Base-by-base conservation (phyloP, 2,329 filamentous ascomycete genomes). In the Fusarium nodosum region DNA sequence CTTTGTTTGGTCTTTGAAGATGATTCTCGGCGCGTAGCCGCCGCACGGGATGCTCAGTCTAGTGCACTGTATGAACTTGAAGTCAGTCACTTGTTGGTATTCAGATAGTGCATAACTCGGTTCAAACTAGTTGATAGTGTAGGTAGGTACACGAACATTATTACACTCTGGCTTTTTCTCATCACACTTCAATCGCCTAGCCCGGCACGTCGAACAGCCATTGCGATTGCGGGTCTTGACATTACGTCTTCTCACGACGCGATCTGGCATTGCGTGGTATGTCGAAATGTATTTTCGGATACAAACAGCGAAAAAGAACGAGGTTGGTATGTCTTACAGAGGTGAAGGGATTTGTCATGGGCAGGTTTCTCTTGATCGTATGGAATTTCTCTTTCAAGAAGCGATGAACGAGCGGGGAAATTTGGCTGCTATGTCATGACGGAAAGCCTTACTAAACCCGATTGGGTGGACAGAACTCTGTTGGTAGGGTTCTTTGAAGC, bases 1-100 rank as follows among this genome's bases (percentile, higher is more conserved):
- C 20, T 68, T 61, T 9, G 59, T 69, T 12, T 69, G 67, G 31
- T 69, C 66, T 12, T 63, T 70, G 39, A 69, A 69, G 5, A 67
- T 46, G 8, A 70, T 54, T 2, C 60, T 64, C 12, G 51, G 48
- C 12, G 59, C 48, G 16, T 69, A 69, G 1, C 67, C 67, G n/a
- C 66, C 63, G 12, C 67, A 69, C 2, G 59, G 62, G 5, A 69
- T 44, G 5, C 38, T 46, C 9, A 69, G 26, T 5, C 62, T 51
- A 10, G 26, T 47, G 8, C 64, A 66, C 64, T 66, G 20, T n/a
- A 10, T 15, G 12, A 26, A 9, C 2, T 15, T 7, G 5, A 0
- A 36, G 22, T 20, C 7, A 51, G 47, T 51, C 22, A 20, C 45
- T 22, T 12, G 24, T n/a, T 3, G 33, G 28, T 7, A 12, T 15